phyloP scores from a whole-genome alignment of 805 yeast genomes.

The Candida maris region DNA sequence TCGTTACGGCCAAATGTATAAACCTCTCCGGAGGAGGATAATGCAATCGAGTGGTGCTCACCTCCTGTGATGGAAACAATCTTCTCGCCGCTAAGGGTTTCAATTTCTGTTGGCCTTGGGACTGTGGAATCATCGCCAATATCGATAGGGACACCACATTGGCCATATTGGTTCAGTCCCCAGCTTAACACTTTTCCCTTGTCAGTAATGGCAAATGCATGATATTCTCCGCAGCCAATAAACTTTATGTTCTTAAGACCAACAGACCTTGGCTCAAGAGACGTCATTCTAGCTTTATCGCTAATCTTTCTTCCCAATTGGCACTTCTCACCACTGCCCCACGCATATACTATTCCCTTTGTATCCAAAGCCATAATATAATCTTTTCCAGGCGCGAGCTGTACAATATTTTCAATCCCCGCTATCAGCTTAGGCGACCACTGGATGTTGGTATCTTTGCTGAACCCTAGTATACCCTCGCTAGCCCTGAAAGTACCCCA shows the following conservation, averaged over 20 bases:
- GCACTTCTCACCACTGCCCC: slow-evolving; percentile 96
- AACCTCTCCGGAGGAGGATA: slow-evolving; percentile 68
- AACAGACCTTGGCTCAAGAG: slow-evolving; percentile 77
- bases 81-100: slow-evolving; percentile 54
- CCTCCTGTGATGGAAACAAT: slow-evolving; percentile 78
- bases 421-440: slow-evolving; percentile 59
- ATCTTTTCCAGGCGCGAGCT: slow-evolving; percentile 89
- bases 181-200: slow-evolving; percentile 74
- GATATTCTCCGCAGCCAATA: slow-evolving; percentile 93
- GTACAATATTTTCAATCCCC: slow-evolving; percentile 65
- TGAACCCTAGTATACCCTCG: slow-evolving; percentile 87
- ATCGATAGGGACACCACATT: slow-evolving; percentile 78
- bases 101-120: slow-evolving; percentile 69
- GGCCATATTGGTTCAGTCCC: slow-evolving; percentile 98
- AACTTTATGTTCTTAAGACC: slow-evolving; percentile 75
- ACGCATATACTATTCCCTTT: slow-evolving; percentile 84
- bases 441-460: slow-evolving; percentile 61
- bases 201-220: slow-evolving; percentile 84
- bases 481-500: slow-evolving; percentile 97
- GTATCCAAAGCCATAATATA: slow-evolving; percentile 81
- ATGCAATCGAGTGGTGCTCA: slow-evolving; percentile 86
- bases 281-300: slow-evolving; percentile 71
- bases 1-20: slow-evolving; percentile 89
- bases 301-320: slow-evolving; percentile 85
- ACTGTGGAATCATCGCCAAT: slow-evolving; percentile 85